These are phyloP conservation scores for Kentomonas sorsogonicus DNA, from an alignment of 208 protist genomes.

Conservation along the genomic window DNA sequence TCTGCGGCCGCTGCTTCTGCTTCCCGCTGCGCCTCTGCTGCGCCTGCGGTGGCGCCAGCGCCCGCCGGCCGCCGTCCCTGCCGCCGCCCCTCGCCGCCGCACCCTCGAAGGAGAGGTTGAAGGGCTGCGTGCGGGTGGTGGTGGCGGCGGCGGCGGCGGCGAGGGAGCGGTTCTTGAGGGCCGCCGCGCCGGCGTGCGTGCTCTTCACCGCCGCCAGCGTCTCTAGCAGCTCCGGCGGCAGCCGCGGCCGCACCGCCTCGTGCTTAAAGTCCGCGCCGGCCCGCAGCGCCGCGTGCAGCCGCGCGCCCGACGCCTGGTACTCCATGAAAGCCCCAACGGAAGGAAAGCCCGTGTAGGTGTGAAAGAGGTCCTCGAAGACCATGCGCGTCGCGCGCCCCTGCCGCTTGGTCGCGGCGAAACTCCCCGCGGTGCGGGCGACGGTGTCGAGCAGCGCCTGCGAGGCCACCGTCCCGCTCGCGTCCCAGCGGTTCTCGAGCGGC, in stretches of 20 bases:
- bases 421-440: background rate
- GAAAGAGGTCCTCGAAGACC: conserved; percentile 52
- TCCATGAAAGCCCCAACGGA: conserved; percentile 29
- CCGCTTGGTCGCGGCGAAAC: background rate
- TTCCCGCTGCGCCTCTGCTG: too few relatives aligned
- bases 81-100: too few relatives aligned
- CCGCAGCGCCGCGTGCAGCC: conserved; percentile 43
- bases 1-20: too few relatives aligned
- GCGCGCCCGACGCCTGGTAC: conserved; percentile 34
- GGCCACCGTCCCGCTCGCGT: background rate
- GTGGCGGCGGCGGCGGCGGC: too few relatives aligned
- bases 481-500: background rate
- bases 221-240: too few relatives aligned
- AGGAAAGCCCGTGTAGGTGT: conserved; percentile 53
- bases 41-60: too few relatives aligned
- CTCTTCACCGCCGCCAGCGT: conserved; percentile 7
- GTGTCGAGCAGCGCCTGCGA: background rate
- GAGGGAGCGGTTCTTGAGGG: conserved; percentile 15
- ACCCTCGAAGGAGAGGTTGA: too few relatives aligned
- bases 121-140: too few relatives aligned
- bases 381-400: conserved; percentile 17
- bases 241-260: conserved; percentile 9
- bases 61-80: too few relatives aligned
- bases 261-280: conserved; percentile 9
- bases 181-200: background rate